Evolutionary conservation across 164 flowering plant species (phyloP), one percentile per base, ranked within the genome.

Genomic region (Nymphaea colorata): DNA sequence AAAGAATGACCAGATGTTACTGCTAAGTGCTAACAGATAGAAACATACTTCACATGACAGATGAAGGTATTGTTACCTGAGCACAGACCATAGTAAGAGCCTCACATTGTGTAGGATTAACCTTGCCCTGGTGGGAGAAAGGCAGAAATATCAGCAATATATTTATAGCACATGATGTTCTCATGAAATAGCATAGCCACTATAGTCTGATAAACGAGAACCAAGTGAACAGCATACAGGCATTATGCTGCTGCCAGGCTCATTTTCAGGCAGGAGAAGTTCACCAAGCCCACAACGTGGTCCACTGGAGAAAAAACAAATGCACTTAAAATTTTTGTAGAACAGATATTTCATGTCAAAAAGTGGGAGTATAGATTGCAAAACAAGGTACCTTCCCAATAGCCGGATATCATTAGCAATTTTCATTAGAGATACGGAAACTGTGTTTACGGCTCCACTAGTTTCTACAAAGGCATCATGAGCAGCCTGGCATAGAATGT

Each of bases 241-340:
- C 99, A 94, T 94, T 64, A 94, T 94, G 76, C 98, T 91, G 86
- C 99, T 94, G 67, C 99, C 99, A 14, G 98, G 99, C 77, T 94
- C 98, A 77, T 94, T 94, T 78, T 94, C 99, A 70, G 99, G 99
- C 74, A 94, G 93, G 76, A 87, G 87, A 71, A 94, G 96, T 72
- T 94, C 99, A 51, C 98, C 99, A 70, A 94, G 93, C 71, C 99
- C 99, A 66, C 98, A 94, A 55, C 99, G 88, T 61, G 99, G 99
- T 78, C 99, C 99, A 77, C 99, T 94, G 84, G 64, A 71, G 14
- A 76, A 57, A 53, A 42, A 72, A 77, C 36, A 25, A 25, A 25
- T 25, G 36, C 0, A 51, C 3, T 51, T 51, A 15, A 51, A 51
- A 51, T 8, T 51, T 3, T 51, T 5, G 14, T 3, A 51, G 12